A percentile compares a stretch with the other conserved stretches of the same genome.
Conservation (phyloP, 2,329 filamentous ascomycete species). For the Colletotrichum siamense region DNA sequence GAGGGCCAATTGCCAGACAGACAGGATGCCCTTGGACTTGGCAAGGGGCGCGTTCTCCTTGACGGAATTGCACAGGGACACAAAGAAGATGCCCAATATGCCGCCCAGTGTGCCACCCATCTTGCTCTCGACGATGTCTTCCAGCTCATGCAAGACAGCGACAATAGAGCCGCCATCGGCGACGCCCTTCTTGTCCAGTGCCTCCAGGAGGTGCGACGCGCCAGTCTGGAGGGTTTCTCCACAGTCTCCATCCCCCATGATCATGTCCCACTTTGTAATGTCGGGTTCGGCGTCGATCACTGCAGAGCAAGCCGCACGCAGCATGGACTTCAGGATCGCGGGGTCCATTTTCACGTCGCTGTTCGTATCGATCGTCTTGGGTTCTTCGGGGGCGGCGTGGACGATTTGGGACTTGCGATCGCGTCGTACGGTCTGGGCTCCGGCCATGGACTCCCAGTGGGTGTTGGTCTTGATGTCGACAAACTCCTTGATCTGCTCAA, state of each 20-base stretch:
- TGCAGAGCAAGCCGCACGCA: constrained; percentile 58
- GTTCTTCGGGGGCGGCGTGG: constrained; percentile 35
- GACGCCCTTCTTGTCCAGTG: constrained; percentile 43
- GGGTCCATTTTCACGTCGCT: constrained; percentile 58
- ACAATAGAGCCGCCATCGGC: constrained; percentile 49
- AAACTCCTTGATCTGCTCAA: constrained; percentile 63
- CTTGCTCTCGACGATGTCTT: constrained; percentile 60
- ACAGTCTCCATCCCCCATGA: constrained; percentile 72
- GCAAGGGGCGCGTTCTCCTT: constrained; percentile 30
- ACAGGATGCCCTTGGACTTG: constrained; percentile 33
- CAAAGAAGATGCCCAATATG: constrained; percentile 60
- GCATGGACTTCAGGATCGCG: constrained; percentile 54
- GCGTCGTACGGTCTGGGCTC: constrained; percentile 43
- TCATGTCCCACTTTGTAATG: constrained; percentile 66
- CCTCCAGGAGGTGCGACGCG: constrained; percentile 53
- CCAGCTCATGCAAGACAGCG: constrained; percentile 52
- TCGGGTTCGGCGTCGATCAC: constrained; percentile 66
- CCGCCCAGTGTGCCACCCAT: constrained; percentile 61
- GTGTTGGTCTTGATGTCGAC: constrained; percentile 70
- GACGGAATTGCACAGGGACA: constrained; percentile 35
- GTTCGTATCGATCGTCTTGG: constrained; percentile 40
- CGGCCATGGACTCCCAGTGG: constrained; percentile 57
- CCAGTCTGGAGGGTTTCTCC: constrained; percentile 66
- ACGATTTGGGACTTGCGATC: constrained; percentile 50
- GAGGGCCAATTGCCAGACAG: constrained; percentile 50